phyloP scores from a whole-genome alignment of 805 yeast genomes.

The Candida germanica region DNA sequence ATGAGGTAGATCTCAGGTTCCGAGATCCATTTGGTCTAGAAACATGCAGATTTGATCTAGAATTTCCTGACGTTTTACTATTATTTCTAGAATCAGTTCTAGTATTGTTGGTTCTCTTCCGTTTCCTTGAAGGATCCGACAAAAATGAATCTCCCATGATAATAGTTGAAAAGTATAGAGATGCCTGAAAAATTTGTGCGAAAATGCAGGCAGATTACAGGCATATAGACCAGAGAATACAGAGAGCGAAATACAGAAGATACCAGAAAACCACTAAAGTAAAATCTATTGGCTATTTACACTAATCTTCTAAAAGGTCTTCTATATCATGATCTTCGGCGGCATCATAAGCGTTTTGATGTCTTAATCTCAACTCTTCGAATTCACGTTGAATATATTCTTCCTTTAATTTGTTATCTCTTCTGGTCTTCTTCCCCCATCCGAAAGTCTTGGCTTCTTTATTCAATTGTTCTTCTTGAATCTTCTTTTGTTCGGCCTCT shows the following conservation, averaged over 20 bases:
- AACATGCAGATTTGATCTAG: too few relatives aligned
- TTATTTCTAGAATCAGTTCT: too few relatives aligned
- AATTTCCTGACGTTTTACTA: too few relatives aligned
- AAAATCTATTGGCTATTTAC: too few relatives aligned
- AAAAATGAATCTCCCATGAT: slow-evolving; percentile 64
- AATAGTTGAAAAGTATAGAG: slow-evolving; percentile 4
- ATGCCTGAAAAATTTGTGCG: slow-evolving; percentile 12
- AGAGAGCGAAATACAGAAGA: too few relatives aligned
- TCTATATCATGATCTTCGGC: slow-evolving; percentile 66
- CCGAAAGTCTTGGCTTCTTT: slow-evolving; percentile 56
- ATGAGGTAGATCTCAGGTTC: too few relatives aligned
- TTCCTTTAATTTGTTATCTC: slow-evolving; percentile 53
- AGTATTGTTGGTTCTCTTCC: slow-evolving; percentile 39
- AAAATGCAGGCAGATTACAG: slow-evolving; percentile 5
- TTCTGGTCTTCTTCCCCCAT: slow-evolving; percentile 77
- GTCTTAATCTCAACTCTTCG: slow-evolving; percentile 36
- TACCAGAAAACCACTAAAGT: too few relatives aligned
- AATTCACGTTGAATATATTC: slow-evolving; percentile 48
- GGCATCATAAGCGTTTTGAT: slow-evolving; percentile 45
- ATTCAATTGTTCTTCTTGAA: slow-evolving; percentile 24
- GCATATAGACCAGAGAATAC: not conserved
- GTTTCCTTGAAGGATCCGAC: slow-evolving; percentile 55
- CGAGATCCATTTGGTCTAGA: too few relatives aligned
- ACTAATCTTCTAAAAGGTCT: slow-evolving; percentile 61
- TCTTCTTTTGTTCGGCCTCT: slow-evolving; percentile 34